Percentiles rank a stretch among this genome's conserved stretches.
phyloP scores from a whole-genome alignment of 164 flowering plant species.

The Vitis amurensis region DNA sequence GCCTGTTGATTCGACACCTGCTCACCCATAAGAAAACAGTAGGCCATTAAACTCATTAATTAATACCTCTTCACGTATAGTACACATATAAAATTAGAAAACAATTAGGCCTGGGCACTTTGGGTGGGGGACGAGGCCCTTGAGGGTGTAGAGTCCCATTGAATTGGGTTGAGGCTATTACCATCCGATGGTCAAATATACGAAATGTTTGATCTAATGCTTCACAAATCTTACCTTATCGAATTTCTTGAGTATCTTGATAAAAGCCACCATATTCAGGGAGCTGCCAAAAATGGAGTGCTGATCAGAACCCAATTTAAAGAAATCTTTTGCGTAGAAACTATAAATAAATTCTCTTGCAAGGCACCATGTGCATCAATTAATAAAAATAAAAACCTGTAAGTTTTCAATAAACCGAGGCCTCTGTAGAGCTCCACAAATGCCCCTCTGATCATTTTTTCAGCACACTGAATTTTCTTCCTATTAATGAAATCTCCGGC shows the following conservation, averaged over 20 bases:
- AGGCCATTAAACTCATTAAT: too few relatives aligned
- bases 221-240: slow-evolving; percentile 70
- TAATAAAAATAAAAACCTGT: slow-evolving; percentile 45
- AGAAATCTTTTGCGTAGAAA: not conserved
- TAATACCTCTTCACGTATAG: too few relatives aligned
- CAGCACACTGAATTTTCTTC: slow-evolving; percentile 84
- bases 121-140: too few relatives aligned
- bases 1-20: slow-evolving; percentile 81
- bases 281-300: slow-evolving; percentile 59
- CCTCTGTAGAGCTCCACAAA: slow-evolving; percentile 94
- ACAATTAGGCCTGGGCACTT: too few relatives aligned
- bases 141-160: too few relatives aligned
- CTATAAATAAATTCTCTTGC: not conserved
- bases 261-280: slow-evolving; percentile 89
- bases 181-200: not conserved
- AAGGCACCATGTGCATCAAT: too few relatives aligned
- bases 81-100: too few relatives aligned
- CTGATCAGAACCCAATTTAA: not conserved
- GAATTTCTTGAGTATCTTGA: slow-evolving; percentile 92
- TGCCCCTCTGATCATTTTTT: slow-evolving; percentile 88
- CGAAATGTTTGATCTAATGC: not conserved
- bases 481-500: slow-evolving; percentile 51
- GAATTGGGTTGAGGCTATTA: not conserved
- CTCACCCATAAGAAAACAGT: not conserved
- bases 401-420: slow-evolving; percentile 78